A percentile compares a stretch with the other conserved stretches of the same genome.
phyloP scores from a whole-genome alignment of 2,329 filamentous ascomycete species.

The Aspergillus bombycis region DNA sequence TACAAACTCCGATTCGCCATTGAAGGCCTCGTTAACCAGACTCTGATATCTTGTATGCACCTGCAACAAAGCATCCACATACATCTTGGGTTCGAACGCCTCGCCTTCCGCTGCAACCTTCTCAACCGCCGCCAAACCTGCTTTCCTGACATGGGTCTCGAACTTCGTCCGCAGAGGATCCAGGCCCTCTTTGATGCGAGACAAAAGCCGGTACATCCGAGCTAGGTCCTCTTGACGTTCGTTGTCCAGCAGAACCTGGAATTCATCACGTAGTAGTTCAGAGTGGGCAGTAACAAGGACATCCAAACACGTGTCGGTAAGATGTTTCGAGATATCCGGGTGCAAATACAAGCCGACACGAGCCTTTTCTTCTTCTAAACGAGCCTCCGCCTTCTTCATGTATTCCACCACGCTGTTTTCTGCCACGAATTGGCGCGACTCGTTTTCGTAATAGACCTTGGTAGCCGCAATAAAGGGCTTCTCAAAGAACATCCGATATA shows the following conservation, averaged over 20 bases:
- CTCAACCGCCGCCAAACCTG: constrained; percentile 82
- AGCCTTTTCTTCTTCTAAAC: constrained; percentile 90
- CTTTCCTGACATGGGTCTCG: constrained; percentile 89
- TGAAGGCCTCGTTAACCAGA: constrained; percentile 89
- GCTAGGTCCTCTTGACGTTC: constrained; percentile 95
- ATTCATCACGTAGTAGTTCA: constrained; percentile 85
- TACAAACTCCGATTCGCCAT: constrained; percentile 95
- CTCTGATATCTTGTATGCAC: constrained; percentile 92
- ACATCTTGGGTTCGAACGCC: constrained; percentile 91
- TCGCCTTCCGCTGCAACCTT: constrained; percentile 89
- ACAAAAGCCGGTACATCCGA: constrained; percentile 91
- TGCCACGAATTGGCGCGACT: constrained; percentile 91
- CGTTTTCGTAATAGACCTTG: constrained; percentile 80
- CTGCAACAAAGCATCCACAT: constrained; percentile 91
- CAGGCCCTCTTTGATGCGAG: constrained; percentile 85
- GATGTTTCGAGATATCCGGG: constrained; percentile 78
- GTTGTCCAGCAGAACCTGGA: constrained; percentile 89
- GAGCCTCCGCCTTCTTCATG: constrained; percentile 97
- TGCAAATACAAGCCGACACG: constrained; percentile 91
- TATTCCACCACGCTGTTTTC: constrained; percentile 99
- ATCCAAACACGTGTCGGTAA: constrained; percentile 87
- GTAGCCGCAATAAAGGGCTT: constrained; percentile 87
- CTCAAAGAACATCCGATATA: constrained; percentile 92
- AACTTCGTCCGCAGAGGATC: constrained; percentile 86
- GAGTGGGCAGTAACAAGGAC: constrained; percentile 90